Evolutionary conservation across 768 basidiomycete species (phyloP), one percentile per base, ranked within the genome.

Genomic region (Mycena belliarum): DNA sequence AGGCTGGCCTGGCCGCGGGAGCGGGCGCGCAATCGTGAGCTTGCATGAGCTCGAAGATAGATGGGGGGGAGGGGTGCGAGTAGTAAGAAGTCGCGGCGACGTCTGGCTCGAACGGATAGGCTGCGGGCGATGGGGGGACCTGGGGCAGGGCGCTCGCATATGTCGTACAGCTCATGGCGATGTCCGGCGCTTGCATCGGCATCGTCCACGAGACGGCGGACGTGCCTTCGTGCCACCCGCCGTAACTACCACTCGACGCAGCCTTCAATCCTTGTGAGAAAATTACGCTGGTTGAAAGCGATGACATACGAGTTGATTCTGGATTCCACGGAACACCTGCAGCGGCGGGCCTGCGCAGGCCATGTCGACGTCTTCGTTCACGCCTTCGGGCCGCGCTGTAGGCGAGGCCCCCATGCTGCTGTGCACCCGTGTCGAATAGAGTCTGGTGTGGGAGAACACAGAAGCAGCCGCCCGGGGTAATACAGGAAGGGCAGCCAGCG

Each of bases 31-130:
- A 9, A 15, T 20, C 2, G 18, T 45, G 48, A n/a, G 24, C 15
- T 28, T 23, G 25, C 9, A 60, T 55, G 43, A 60, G 59, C 14
- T 60, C 59, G 37, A 60, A 60, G 9, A 60, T 60, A 26, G 59
- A 55, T n/a, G 37, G 59, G 10, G 54, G 51, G 10, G 47, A 47
- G 14, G 2, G 28, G 24, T 26, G 21, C 5, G 33, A 23, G 24
- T 35, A 15, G 12, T 35, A 32, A 21, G 29, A 21, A 33, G 6
- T 15, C 4, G 29, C 6, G 46, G 46, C 14, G 24, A 3, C 14
- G n/a, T 32, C n/a, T 33, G 46, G 20, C 5, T 15, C 46, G n/a
- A 29, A 21, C 3, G 44, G 44, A 45, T 29, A 45, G 28, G 21
- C 1, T 8, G 28, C 18, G 7, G 43, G 6, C 14, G 28, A n/a